A percentile compares a stretch with the other conserved stretches of the same genome.
Evolutionary conservation across 805 yeast species (phyloP).

Genomic region (Saccharomyces mikatae): DNA sequence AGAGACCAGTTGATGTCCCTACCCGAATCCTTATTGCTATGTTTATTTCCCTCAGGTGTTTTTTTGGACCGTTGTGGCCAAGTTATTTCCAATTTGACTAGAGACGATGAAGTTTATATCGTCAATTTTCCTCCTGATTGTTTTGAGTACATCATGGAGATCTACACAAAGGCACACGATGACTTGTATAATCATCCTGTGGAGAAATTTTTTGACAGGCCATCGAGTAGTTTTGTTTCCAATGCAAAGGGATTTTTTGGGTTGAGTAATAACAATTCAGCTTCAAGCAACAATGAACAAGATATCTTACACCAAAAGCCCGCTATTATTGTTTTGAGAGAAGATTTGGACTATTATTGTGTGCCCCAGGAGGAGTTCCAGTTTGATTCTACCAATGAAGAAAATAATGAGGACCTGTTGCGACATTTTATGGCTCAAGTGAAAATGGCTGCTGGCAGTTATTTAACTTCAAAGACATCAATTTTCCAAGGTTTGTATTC

Average conservation of each 20-base stretch:
- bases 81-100: constrained; percentile 70
- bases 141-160: constrained; percentile 70
- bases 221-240: constrained; percentile 13
- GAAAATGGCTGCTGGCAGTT: constrained; percentile 66
- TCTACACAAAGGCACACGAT: constrained; percentile 61
- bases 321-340: constrained; percentile 82
- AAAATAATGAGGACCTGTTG: constrained; percentile 33
- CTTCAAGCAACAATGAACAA: constrained; percentile 38
- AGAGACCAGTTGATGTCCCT: constrained; percentile 84
- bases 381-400: constrained; percentile 37
- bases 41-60: constrained; percentile 86
- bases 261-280: constrained; percentile 5
- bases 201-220: constrained; percentile 32
- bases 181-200: constrained; percentile 40
- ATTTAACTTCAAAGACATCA: constrained; percentile 45
- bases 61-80: constrained; percentile 70
- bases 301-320: constrained; percentile 73
- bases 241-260: constrained; percentile 26
- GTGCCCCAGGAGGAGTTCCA: constrained; percentile 43
- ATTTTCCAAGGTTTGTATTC: constrained; percentile 69
- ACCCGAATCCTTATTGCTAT: constrained; percentile 82
- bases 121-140: constrained; percentile 76
- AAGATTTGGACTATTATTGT: constrained; percentile 89
- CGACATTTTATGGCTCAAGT: constrained; percentile 51
- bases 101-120: constrained; percentile 70